phyloP scores from a whole-genome alignment of 1,139 yeast genomes.

The Candida mesenterica region DNA sequence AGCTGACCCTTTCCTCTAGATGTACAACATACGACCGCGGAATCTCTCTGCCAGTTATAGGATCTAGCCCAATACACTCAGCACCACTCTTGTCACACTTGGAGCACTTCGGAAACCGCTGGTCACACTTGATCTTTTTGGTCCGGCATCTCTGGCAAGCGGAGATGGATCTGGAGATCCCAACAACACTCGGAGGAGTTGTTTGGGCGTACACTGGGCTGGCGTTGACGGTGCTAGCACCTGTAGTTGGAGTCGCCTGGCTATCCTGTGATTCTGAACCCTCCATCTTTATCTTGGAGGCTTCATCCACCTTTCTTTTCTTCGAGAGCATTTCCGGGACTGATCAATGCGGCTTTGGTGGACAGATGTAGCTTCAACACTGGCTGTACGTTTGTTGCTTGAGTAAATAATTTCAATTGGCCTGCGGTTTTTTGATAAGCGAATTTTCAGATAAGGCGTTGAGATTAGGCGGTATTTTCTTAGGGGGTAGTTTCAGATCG shows the following conservation, averaged over 20 bases:
- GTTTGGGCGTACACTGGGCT: neutral
- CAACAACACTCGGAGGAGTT: slow-evolving; percentile 7
- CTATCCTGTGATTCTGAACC: neutral
- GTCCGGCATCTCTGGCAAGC: slow-evolving; percentile 83
- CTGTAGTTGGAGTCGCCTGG: neutral
- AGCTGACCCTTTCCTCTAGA: slow-evolving; percentile 62
- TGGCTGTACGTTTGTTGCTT: too few relatives aligned
- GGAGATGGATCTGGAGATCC: slow-evolving; percentile 56
- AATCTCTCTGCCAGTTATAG: slow-evolving; percentile 82
- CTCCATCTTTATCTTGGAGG: slow-evolving; percentile 1
- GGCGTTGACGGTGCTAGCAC: neutral
- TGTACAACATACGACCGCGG: slow-evolving; percentile 79
- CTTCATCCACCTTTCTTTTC: slow-evolving; percentile 7
- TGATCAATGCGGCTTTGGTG: too few relatives aligned
- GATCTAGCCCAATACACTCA: slow-evolving; percentile 81
- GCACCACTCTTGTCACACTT: slow-evolving; percentile 66
- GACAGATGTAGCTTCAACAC: too few relatives aligned
- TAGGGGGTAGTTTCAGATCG: too few relatives aligned
- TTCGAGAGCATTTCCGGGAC: slow-evolving; percentile 5
- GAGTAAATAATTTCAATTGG: too few relatives aligned
- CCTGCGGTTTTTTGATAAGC: neutral
- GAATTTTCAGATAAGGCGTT: neutral
- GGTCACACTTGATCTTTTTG: slow-evolving; percentile 83
- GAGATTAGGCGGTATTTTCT: too few relatives aligned
- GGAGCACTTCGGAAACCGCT: slow-evolving; percentile 74